These are phyloP conservation scores for Euphorbia corollata DNA, from an alignment of 441 rosid genomes.

Conservation along the genomic window DNA sequence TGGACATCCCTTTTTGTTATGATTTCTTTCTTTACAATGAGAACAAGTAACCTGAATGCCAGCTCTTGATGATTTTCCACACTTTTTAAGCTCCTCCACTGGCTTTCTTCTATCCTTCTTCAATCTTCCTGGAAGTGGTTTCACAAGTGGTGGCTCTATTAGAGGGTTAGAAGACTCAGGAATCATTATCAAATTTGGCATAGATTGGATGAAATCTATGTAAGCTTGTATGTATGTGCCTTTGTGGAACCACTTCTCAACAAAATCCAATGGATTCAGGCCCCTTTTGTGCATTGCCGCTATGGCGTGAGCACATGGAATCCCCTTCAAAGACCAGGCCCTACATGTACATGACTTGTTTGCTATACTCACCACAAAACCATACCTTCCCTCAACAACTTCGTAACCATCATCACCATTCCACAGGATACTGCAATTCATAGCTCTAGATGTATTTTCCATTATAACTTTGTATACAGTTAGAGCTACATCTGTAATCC, in stretches of 20 bases:
- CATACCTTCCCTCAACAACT: neutral
- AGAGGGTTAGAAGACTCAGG: neutral
- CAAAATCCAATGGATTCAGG: neutral
- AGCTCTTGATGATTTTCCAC: no score
- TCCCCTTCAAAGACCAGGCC: neutral
- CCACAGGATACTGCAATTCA: neutral
- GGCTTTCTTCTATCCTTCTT: neutral
- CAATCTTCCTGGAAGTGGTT: neutral
- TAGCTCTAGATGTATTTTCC: neutral
- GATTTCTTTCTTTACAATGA: no score
- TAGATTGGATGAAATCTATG: neutral
- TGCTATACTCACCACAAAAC: neutral
- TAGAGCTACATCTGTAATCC: neutral
- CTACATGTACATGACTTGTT: neutral
- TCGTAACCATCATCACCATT: neutral
- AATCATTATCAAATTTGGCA: neutral
- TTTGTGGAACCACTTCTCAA: neutral
- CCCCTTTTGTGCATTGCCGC: conserved; percentile 2
- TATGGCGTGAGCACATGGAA: neutral
- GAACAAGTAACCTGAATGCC: no score
- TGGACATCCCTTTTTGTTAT: no score
- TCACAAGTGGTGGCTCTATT: neutral
- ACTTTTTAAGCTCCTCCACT: no score
- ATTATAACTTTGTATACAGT: neutral
- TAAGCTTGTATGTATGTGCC: neutral